Base-by-base conservation (phyloP, 495 filamentous ascomycete species). In the Xylaria cubensis region DNA sequence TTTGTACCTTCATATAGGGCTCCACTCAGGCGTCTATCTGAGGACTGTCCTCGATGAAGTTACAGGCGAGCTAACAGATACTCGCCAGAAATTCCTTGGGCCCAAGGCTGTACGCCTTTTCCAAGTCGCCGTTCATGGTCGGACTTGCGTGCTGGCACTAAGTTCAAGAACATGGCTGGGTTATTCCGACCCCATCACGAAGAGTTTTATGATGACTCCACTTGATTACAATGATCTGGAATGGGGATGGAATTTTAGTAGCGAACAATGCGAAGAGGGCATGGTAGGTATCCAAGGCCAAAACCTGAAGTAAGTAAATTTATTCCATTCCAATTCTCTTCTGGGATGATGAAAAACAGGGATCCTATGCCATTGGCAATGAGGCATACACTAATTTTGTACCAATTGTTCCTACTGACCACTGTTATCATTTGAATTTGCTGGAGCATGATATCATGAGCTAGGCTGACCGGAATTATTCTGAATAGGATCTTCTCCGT, bases 231-330 rank as follows among this genome's bases (percentile, higher is more conserved):
- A 88, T 36, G 91, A 90, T n/a, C 86, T 99, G 8, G 94, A 97
- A 77, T 97, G 93, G 86, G 95, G 93, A 26, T 97, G 94, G 91
- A 97, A 92, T 74, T 98, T 99, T 75, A 96, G 92, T 75, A 97
- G 94, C 75, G 94, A 97, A 81, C 92, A 96, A 76, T 97, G 94
- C 74, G 86, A 90, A 17, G 94, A 97, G 81, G 95, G 96, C 29
- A 95, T 99, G 92, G 95, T 98, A 46, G 95, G 94, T 66, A 95
- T 99, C 66, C 93, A 97, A 80, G 94, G 90, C 36, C 90, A 94
- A 77, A 97, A 92, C 79, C 85, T 99, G 24, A 86, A 93, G 94
- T 97, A 88, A 80, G 93, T 90, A 64, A 53, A 70, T 69, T 48
- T 74, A 69, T 64, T 64, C 56, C 67, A 69, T 64, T 74, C 74